Base-by-base conservation (phyloP, 2,329 filamentous ascomycete genomes). In the Stachybotrys elegans region DNA sequence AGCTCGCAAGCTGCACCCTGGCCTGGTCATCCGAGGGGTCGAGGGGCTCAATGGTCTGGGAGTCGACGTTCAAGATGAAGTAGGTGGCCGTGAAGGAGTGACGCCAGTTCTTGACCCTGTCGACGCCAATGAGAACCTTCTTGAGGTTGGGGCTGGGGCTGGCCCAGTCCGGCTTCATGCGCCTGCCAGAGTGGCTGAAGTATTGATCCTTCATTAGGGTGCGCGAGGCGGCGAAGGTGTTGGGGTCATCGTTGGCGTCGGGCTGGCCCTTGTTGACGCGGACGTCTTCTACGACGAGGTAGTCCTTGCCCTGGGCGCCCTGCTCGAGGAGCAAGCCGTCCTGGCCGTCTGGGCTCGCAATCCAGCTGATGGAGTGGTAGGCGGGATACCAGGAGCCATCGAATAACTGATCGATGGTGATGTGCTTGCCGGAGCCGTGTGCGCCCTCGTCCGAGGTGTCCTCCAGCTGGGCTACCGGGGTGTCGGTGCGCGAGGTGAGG, bases 21-120 rank as follows among this genome's bases (percentile, higher is more conserved):
- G 75, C 80, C 12, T 80, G 66, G 2, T 79, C 73, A 39, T 87
- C 73, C 3, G 70, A 71, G 0, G 88, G 85, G 51, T 96, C 81
- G 42, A 98, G 70, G 1, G 93, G 82, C 63, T 95, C 77, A 2
- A 78, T 86, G 1, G 69, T 76, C 61, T 96, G 91, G 1, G 82
- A 84, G 23, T 79, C 81, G 21, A 98, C 93, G 59, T 98, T 87
- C 52, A 96, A 86, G 47, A 98, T 83, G 81, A 87, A 98, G 69
- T 96, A 98, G 21, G 78, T 73, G 1, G 85, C 92, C 9, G 83
- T 90, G 57, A 80, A 91, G 0, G 92, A 97, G 64, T 97, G 86
- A 52, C 93, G 83, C 86, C 90, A 98, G 56, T 93, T 90, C 56
- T 79, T 81, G 62, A 87, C 68, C 19, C 71, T 61, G 42, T 89